phyloP scores from a whole-genome alignment of 2,329 filamentous ascomycete species.

The Fusarium drepaniforme region DNA sequence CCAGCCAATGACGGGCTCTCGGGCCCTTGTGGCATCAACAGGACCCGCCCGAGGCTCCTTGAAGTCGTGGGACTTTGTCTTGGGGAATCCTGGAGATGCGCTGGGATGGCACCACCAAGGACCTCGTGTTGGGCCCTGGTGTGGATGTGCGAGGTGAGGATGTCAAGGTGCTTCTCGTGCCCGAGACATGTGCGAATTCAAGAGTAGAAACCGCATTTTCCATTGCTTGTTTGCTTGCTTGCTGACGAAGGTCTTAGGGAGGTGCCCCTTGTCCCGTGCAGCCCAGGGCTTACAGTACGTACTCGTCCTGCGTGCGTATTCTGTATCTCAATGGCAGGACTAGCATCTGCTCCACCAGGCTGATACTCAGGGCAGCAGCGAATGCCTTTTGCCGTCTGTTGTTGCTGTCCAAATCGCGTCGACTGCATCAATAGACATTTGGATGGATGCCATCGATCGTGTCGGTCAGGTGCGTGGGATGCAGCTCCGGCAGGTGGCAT shows the following conservation, averaged over 20 bases:
- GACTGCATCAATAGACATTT: not conserved
- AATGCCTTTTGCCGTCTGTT: slow-evolving; percentile 1
- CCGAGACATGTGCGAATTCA: slow-evolving; percentile 26
- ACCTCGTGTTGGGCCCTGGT: slow-evolving; percentile 45
- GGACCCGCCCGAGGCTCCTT: slow-evolving; percentile 45
- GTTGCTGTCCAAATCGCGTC: slow-evolving; percentile 1
- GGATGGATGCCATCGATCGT: slow-evolving; percentile 8
- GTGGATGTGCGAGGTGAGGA: slow-evolving; percentile 33
- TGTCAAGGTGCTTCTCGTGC: slow-evolving; percentile 14
- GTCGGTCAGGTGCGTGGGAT: slow-evolving; percentile 6
- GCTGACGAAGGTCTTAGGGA: slow-evolving; percentile 33
- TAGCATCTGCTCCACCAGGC: slow-evolving; percentile 24
- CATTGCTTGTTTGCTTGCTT: not conserved
- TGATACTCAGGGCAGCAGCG: slow-evolving; percentile 24
- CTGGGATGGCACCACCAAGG: slow-evolving; percentile 42
- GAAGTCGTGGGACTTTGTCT: slow-evolving; percentile 41
- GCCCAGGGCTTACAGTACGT: slow-evolving; percentile 27
- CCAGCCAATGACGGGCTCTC: slow-evolving; percentile 44
- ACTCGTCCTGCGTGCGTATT: slow-evolving; percentile 5
- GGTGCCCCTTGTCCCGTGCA: slow-evolving; percentile 38
- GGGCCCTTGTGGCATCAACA: slow-evolving; percentile 43
- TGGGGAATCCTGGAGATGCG: slow-evolving; percentile 46
- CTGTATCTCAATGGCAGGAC: slow-evolving; percentile 26
- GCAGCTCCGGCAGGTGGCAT: not conserved
- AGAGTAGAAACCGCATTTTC: slow-evolving; percentile 1